These are phyloP conservation scores for Triticum aestivum DNA, from an alignment of 176 grass and related monocot genomes.

Conservation along the genomic window IWGSC_CS_RefSeq_v2.1 NC_057795.1:480027673-480028172, in stretches of 20 bases:
- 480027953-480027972: background rate
- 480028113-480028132: too few species aligned
- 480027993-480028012: too few species aligned
- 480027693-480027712: background rate
- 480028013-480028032: too few species aligned
- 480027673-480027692: background rate
- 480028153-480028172: too few species aligned
- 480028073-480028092: too few species aligned
- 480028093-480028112: too few species aligned
- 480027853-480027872: background rate
- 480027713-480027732: slow-evolving; percentile 14
- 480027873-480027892: too few species aligned
- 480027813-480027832: background rate
- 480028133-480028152: too few species aligned
- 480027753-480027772: background rate
- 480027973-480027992: too few species aligned
- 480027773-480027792: background rate
- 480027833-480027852: background rate
- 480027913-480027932: too few species aligned
- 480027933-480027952: background rate
- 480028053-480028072: too few species aligned
- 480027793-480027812: background rate
- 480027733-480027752: background rate
- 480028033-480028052: too few species aligned
- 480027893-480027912: background rate